Evolutionary conservation across 768 basidiomycete genomes (phyloP), one percentile per base, ranked within the genome.

Genomic region (Lactifluus subvellereus): DNA sequence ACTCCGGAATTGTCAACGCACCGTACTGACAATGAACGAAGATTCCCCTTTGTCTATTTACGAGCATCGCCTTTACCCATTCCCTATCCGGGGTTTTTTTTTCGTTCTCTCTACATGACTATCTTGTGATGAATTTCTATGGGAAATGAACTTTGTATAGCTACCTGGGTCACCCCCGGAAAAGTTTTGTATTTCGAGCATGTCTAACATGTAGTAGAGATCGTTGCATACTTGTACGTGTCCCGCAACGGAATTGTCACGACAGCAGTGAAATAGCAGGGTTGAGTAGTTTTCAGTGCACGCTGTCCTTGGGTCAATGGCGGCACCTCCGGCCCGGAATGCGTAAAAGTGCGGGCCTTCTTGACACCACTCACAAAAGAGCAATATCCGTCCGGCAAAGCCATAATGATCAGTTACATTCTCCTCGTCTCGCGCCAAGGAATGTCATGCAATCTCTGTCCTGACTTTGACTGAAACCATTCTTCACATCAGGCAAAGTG

Each of bases 361-460:
- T 40, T 40, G 38, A 37, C 40, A 6, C 47, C 43, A 20, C 45
- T 47, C 20, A 1, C 8, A 8, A 4, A 30, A 42, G 35, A 6
- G 20, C 38, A 40, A 38, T 5, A 59, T 47, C 13, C 10, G 30
- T 14, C 33, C 2, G 20, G 14, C 48, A 32, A 32, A 50, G 16
- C 22, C 33, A 33, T 61, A 22, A 90, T 91, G 88, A 89, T 97
- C 77, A 90, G 88, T 78, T 98, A 96, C 79, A 83, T 98, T 68
- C 83, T 98, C 54, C 86, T 98, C 32, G 84, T 98, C 55, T 97
- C 94, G 45, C 84, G 94, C 61, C 95, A 98, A 86, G 95, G 91
- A 74, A 49, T 16, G 65, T 37, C 40, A 30, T 48, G 50, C 35
- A 40, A 38, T 22, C 33, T 53, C 6, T 54, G 13, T 0, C 7